Evolutionary conservation across 495 filamentous ascomycete species (phyloP), one percentile per base, ranked within the genome.

Genomic region (Annulohypoxylon stygium): DNA sequence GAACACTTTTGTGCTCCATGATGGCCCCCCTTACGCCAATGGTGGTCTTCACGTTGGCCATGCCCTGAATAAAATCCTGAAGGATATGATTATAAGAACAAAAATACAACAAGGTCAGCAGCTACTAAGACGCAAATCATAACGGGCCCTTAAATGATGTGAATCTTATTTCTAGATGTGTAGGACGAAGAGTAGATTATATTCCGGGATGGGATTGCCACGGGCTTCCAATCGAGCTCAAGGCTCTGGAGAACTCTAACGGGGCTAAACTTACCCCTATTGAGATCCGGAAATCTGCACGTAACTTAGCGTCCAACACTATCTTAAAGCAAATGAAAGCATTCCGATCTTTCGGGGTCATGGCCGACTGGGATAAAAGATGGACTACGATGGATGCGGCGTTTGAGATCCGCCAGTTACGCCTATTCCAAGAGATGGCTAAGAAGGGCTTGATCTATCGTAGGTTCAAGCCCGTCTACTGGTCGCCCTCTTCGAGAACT

Each of bases 131-230:
- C 62, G 33, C 10, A 41, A 50, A n/a, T 10, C n/a, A n/a, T 41
- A 51, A 6, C 26, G 55, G 20, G 30, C 16, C 36, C 57, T 43
- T 45, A 25, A 59, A 30, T 60, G 51, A 58, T 20, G 26, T 69
- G 23, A 59, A 41, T 26, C 71, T 75, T 45, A 74, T 61, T 30
- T 50, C 36, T 25, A 53, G 11, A 25, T 53, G 8, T 30, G 34
- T 66, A 83, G 82, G 84, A 12, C 90, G 90, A 76, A 84, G 88
- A 47, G 88, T 98, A 36, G 86, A 90, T n/a, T 99, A 95, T 78
- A 85, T 95, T 4, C 96, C 96, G 3, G 97, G 96, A 34, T 99
- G 97, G 97, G 96, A 99, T 80, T 99, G 96, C 75, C 96, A 99
- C 84, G 96, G 96, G 5, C 85, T 99, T 60, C 96, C 96, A 7